These are phyloP conservation scores for Fusarium temperatum DNA, from an alignment of 2,329 filamentous ascomycete species.

Conservation along the genomic window DNA sequence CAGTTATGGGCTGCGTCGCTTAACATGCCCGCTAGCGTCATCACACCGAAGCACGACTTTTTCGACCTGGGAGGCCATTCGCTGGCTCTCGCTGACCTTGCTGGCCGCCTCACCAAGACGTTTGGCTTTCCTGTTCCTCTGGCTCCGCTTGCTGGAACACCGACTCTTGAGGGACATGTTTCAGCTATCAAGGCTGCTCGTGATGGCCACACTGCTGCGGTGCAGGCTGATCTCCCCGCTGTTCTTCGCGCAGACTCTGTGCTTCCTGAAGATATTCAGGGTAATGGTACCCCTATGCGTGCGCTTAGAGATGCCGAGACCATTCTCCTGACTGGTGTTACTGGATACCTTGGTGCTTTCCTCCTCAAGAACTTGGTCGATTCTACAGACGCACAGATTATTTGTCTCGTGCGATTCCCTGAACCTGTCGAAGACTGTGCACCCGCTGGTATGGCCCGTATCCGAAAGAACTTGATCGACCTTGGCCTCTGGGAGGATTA, in stretches of 20 bases:
- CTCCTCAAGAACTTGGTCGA: conserved; percentile 74
- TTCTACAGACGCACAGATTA: conserved; percentile 72
- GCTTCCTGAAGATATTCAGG: conserved; percentile 75
- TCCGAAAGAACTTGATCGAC: conserved; percentile 81
- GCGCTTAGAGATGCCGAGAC: conserved; percentile 73
- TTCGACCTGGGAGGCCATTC: conserved; percentile 86
- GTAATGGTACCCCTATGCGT: conserved; percentile 61
- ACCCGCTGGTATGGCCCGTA: conserved; percentile 74
- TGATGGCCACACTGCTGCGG: conserved; percentile 76
- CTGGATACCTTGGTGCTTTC: conserved; percentile 80
- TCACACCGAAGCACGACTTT: conserved; percentile 79
- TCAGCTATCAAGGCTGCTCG: conserved; percentile 75
- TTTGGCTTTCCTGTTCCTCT: conserved; percentile 80
- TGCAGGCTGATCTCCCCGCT: conserved; percentile 78
- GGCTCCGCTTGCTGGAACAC: conserved; percentile 73
- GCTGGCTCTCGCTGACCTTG: conserved; percentile 78
- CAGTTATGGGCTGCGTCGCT: conserved; percentile 77
- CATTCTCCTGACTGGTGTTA: conserved; percentile 77
- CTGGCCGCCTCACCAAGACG: conserved; percentile 72
- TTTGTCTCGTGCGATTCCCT: conserved; percentile 78
- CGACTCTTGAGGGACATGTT: conserved; percentile 77
- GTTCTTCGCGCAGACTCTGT: conserved; percentile 73
- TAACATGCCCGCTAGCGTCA: conserved; percentile 67
- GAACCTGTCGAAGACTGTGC: conserved; percentile 72
- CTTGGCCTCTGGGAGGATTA: conserved; percentile 80